Conservation (phyloP, 1,284 basidiomycete species). For the Austroboletus niveus region DNA sequence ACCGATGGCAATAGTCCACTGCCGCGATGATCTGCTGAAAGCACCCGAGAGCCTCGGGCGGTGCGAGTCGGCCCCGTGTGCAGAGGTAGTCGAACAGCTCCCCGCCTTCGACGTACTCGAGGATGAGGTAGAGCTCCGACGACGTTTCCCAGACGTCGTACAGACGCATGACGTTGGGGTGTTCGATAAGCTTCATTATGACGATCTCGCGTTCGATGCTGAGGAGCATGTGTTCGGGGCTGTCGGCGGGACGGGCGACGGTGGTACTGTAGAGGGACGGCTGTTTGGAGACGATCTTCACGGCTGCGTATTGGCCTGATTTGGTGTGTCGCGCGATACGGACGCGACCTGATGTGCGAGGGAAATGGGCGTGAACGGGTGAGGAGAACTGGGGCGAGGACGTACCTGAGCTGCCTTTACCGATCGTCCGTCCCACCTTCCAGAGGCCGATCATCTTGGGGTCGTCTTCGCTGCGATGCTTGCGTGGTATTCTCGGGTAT, state of each 20-base stretch:
- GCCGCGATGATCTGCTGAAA: conserved; percentile 97
- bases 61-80: conserved; percentile 75
- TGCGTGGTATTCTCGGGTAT: conserved; percentile 32
- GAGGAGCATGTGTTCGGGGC: conserved; percentile 65
- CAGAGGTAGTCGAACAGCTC: conserved; percentile 97
- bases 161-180: conserved; percentile 92
- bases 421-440: conserved; percentile 92
- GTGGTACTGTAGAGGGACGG: conserved; percentile 66
- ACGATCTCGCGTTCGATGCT: conserved; percentile 97
- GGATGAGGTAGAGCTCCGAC: conserved; percentile 86
- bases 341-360: conserved; percentile 71
- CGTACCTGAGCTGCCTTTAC: conserved; percentile 85
- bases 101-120: conserved; percentile 97
- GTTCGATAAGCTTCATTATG: conserved; percentile 98
- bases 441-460: conserved; percentile 88
- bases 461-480: conserved; percentile 44
- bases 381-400: background rate
- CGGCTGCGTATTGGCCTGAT: conserved; percentile 89
- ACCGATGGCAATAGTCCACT: conserved; percentile 94
- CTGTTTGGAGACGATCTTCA: conserved; percentile 95
- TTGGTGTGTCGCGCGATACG: conserved; percentile 86
- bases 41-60: conserved; percentile 84
- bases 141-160: conserved; percentile 99
- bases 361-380: background rate
- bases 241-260: conserved; percentile 56